A percentile compares a stretch with the other conserved stretches of the same genome.
phyloP scores from a whole-genome alignment of 1,284 basidiomycete genomes.

The Apiotrichum domesticum region DNA sequence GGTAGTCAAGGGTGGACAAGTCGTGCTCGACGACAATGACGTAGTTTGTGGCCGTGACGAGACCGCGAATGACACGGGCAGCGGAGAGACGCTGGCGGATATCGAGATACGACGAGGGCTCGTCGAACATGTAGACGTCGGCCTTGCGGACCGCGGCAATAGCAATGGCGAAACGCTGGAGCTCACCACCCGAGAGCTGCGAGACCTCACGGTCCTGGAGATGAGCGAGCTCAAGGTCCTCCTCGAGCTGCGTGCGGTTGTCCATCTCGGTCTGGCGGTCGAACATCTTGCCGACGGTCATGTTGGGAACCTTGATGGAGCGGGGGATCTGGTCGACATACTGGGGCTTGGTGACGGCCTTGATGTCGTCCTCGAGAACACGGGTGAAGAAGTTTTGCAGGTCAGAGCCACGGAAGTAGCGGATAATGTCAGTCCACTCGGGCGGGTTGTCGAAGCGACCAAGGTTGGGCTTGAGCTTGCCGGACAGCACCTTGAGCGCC shows the following conservation, averaged over 20 bases:
- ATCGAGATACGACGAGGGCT: constrained; percentile 94
- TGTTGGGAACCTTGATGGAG: constrained; percentile 75
- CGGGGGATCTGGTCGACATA: constrained; percentile 97
- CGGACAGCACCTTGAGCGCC: constrained; percentile 87
- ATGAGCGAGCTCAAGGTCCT: constrained; percentile 76
- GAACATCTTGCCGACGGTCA: constrained; percentile 83
- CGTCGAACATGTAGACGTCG: constrained; percentile 67
- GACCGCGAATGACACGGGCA: constrained; percentile 87
- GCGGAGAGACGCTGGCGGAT: constrained; percentile 88
- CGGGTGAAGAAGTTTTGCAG: constrained; percentile 98
- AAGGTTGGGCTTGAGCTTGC: constrained; percentile 76
- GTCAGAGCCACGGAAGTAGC: constrained; percentile 94
- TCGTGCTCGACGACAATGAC: constrained; percentile 97
- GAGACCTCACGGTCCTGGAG: constrained; percentile 74
- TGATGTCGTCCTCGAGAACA: constrained; percentile 94
- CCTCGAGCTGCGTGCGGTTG: constrained; percentile 69
- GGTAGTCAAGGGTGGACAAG: constrained; percentile 90
- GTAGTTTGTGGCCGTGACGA: constrained; percentile 75
- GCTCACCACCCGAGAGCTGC: constrained; percentile 88
- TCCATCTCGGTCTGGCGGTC: constrained; percentile 56
- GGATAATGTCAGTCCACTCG: constrained; percentile 95
- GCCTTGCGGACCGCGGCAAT: constrained; percentile 65
- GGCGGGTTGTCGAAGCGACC: constrained; percentile 63
- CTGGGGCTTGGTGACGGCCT: constrained; percentile 96
- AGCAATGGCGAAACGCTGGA: constrained; percentile 78